Base-by-base conservation (phyloP, 305 asterid genomes). In the Withania somnifera region DNA sequence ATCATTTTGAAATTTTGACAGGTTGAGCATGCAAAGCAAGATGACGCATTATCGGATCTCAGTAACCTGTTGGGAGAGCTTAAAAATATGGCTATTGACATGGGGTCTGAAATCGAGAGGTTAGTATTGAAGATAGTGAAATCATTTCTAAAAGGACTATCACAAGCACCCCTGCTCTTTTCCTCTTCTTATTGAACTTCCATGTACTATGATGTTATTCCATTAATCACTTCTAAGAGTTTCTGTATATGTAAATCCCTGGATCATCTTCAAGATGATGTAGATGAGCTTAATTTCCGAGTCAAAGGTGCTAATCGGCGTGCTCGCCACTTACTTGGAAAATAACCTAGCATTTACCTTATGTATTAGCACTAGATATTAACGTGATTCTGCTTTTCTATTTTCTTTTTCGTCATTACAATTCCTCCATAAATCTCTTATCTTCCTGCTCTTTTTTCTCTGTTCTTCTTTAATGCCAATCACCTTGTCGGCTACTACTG, bases 91-190 rank as follows among this genome's bases (percentile, higher is more conserved):
- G 98, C 98, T 73, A 34, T 90, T 42, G 97, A 93, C 88, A 97
- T 97, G 99, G 99, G 98, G 28, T 90, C 92, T 81, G 99, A 95
- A 89, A 92, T 97, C 17, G 97, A 92, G 40, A 89, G 97, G 99
- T 94, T 61, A 34, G 89, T 78, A 6, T 75, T 50, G 14, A 8
- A 28, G 61, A 50, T 73, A 15, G 79, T 47, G 17, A 47, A 47
- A 56, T 13, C n/a, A 52, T 82, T 60, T 57, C 28, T 20, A 66
- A 76, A 32, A 14, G 66, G 81, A 56, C n/a, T n/a, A n/a, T 50
- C 22, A 50, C 11, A 24, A 58, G 73, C n/a, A 19, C 15, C 36
- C 26, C 0, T 32, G 19, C 8, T n/a, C 54, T n/a, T 45, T 68
- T 4, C 42, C 6, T 7, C 51, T 4, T 4, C 64, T 26, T 79